phyloP scores from a whole-genome alignment of 2,329 filamentous ascomycete genomes.

The Cladophialophora immunda region DNA sequence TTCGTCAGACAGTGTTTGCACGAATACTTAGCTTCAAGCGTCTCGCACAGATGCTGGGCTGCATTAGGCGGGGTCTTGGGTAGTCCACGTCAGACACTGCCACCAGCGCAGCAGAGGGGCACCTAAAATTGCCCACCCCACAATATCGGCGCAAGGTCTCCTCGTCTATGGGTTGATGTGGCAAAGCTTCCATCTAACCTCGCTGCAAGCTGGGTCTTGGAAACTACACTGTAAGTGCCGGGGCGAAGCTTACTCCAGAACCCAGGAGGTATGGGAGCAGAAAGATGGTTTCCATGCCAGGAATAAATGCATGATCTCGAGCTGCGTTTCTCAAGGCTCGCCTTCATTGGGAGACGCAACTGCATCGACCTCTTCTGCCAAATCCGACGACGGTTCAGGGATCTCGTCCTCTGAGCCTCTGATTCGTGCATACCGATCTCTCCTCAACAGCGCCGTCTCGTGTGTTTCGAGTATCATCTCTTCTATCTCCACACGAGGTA shows the following conservation, averaged over 20 bases:
- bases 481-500: slow-evolving; percentile 16
- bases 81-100: background rate
- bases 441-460: slow-evolving; percentile 27
- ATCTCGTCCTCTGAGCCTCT: slow-evolving; percentile 35
- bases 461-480: slow-evolving; percentile 37
- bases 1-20: background rate
- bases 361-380: slow-evolving; percentile 16
- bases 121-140: slow-evolving; percentile 1
- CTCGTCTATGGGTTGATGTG: background rate
- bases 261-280: background rate
- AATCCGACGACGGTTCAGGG: slow-evolving; percentile 25
- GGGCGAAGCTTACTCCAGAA: background rate
- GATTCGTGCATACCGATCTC: slow-evolving; percentile 29
- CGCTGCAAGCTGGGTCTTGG: background rate
- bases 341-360: background rate
- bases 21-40: background rate
- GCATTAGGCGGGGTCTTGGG: background rate
- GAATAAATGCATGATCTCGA: background rate
- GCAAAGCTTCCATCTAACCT: background rate
- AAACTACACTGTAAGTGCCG: background rate
- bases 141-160: background rate
- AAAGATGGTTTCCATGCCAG: background rate
- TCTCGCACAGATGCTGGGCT: background rate
- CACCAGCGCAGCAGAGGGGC: background rate
- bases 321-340: background rate